Evolutionary conservation across 2,329 filamentous ascomycete genomes (phyloP).

Genomic region (Tolypocladium sp.): DNA sequence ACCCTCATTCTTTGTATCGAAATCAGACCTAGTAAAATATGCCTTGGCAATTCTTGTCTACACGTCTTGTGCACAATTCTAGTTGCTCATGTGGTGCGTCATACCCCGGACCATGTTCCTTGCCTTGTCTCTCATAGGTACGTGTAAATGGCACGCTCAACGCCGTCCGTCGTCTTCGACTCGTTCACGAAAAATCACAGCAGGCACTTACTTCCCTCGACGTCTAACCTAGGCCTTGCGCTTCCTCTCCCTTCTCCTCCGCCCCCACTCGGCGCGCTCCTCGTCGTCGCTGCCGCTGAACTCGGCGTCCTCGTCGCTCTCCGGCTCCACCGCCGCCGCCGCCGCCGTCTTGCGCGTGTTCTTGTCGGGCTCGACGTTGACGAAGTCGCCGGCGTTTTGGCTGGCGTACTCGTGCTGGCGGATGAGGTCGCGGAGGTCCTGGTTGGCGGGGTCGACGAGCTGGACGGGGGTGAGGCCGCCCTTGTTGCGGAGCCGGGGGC

Average conservation of each 20-base stretch:
- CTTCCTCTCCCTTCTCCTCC: constrained; percentile 35
- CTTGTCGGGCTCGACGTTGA: constrained; percentile 19
- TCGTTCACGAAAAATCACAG: background rate
- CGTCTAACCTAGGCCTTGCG: constrained; percentile 9
- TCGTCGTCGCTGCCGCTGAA: constrained; percentile 58
- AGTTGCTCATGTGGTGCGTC: background rate
- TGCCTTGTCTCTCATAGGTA: background rate
- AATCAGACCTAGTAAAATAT: constrained; percentile 2
- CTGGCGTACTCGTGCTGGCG: constrained; percentile 61
- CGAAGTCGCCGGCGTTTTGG: constrained; percentile 50
- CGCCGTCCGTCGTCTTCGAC: background rate
- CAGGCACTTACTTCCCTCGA: background rate
- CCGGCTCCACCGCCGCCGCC: constrained; percentile 10
- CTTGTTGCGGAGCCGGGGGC: constrained; percentile 54
- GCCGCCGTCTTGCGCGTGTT: constrained; percentile 10
- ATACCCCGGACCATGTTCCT: background rate
- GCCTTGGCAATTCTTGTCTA: constrained; percentile 1
- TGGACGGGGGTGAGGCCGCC: constrained; percentile 62
- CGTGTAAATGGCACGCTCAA: constrained; percentile 5
- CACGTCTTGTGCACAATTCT: background rate
- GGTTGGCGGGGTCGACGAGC: constrained; percentile 64
- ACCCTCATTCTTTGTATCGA: constrained; percentile 1
- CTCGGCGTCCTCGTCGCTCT: constrained; percentile 39
- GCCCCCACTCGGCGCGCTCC: constrained; percentile 53
- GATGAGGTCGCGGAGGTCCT: constrained; percentile 51